These are phyloP conservation scores for Crithidia brevicula DNA, from an alignment of 208 protist species.

Conservation along the genomic window DNA sequence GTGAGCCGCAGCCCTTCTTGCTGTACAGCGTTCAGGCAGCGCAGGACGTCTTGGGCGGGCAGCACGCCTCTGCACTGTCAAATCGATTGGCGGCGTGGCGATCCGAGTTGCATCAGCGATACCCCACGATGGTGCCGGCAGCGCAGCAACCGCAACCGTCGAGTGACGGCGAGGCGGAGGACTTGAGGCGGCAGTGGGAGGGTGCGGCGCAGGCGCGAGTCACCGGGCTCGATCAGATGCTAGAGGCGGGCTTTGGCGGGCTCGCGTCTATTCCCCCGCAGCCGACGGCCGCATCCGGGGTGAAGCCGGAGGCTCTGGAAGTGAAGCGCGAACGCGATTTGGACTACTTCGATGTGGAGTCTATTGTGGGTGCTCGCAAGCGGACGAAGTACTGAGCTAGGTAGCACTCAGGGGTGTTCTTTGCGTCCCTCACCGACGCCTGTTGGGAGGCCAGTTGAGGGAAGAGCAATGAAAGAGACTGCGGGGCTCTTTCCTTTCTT, in stretches of 20 bases:
- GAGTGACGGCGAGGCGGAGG: conserved; percentile 7
- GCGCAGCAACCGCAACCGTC: not conserved
- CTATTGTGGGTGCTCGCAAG: conserved; percentile 46
- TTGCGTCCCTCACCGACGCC: no score
- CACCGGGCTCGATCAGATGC: conserved; percentile 24
- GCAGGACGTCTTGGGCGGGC: conserved; percentile 3
- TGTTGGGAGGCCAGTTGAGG: no score
- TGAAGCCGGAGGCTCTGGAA: conserved; percentile 28
- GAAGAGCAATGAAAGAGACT: no score
- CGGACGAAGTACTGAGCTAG: conserved; percentile 15
- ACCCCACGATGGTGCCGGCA: conserved; percentile 1
- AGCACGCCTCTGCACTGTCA: not conserved
- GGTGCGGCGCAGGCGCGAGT: conserved; percentile 9
- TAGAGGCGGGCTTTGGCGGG: conserved; percentile 33
- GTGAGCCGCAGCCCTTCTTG: conserved; percentile 72
- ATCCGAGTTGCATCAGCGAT: conserved; percentile 46
- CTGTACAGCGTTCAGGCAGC: conserved; percentile 45
- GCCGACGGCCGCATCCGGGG: not conserved
- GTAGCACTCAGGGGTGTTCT: not conserved
- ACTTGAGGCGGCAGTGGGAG: conserved; percentile 22
- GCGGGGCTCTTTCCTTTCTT: no score
- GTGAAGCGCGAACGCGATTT: conserved; percentile 57
- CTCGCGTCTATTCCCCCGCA: conserved; percentile 27
- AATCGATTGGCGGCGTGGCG: conserved; percentile 50
- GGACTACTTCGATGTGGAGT: conserved; percentile 65